A percentile compares a stretch with the other conserved stretches of the same genome.
phyloP scores from a whole-genome alignment of 2,329 filamentous ascomycete genomes.

The Plectosphaerella plurivora region DNA sequence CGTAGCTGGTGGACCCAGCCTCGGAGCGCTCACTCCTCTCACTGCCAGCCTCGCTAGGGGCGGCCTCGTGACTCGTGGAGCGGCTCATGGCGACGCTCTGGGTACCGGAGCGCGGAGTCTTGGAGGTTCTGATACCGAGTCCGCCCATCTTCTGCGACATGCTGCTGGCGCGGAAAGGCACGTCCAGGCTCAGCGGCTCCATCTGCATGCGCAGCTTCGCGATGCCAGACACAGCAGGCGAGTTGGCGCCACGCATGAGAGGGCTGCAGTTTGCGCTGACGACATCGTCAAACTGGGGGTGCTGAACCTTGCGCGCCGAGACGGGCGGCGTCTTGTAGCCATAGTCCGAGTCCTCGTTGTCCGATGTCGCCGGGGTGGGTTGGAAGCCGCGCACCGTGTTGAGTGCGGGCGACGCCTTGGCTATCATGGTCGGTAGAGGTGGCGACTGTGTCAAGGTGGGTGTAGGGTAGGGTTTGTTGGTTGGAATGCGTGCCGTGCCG shows the following conservation, averaged over 20 bases:
- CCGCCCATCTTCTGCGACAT: slow-evolving; percentile 37
- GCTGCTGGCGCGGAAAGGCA: slow-evolving; percentile 49
- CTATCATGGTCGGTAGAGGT: slow-evolving; percentile 33
- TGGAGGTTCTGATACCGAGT: slow-evolving; percentile 19
- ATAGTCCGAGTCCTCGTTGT: slow-evolving; percentile 54
- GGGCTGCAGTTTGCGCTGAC: slow-evolving; percentile 63
- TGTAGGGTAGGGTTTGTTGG: slow-evolving; percentile 47
- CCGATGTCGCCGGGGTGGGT: slow-evolving; percentile 48
- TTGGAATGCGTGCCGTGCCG: slow-evolving; percentile 53
- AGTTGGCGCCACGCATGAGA: slow-evolving; percentile 44
- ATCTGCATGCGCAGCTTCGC: slow-evolving; percentile 78
- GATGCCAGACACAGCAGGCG: slow-evolving; percentile 65
- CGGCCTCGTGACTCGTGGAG: slow-evolving; percentile 51
- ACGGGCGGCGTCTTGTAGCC: slow-evolving; percentile 18
- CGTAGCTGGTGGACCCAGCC: slow-evolving; percentile 67
- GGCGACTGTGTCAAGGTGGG: background rate
- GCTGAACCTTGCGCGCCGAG: slow-evolving; percentile 24
- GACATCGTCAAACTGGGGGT: slow-evolving; percentile 46
- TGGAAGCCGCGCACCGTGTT: slow-evolving; percentile 54
- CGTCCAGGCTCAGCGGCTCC: slow-evolving; percentile 68
- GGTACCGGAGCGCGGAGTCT: slow-evolving; percentile 20
- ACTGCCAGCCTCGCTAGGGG: slow-evolving; percentile 47
- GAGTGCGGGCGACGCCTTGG: slow-evolving; percentile 42
- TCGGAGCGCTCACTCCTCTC: slow-evolving; percentile 62
- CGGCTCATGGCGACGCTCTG: slow-evolving; percentile 54